These are phyloP conservation scores for Lasiosphaeria hispida DNA, from an alignment of 495 filamentous ascomycete genomes.

Conservation along the genomic window DNA sequence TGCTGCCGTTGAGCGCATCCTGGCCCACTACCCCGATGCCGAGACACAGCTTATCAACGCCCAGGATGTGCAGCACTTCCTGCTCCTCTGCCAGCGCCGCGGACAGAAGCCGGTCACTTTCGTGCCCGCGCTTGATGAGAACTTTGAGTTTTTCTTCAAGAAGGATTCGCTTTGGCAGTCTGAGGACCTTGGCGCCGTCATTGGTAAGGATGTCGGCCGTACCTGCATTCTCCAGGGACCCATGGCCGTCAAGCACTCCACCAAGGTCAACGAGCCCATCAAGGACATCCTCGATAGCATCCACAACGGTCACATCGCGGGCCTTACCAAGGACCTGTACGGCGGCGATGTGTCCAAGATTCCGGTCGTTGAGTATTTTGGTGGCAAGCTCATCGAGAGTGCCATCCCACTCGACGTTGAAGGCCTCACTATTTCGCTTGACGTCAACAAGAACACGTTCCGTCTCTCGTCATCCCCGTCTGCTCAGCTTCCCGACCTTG, in stretches of 20 bases:
- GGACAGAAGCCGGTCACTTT: conserved; percentile 97
- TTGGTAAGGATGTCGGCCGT: conserved; percentile 89
- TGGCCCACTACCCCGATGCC: conserved; percentile 80
- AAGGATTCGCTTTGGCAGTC: conserved; percentile 99
- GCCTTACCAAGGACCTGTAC: conserved; percentile 78
- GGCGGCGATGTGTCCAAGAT: conserved; percentile 66
- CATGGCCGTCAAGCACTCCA: conserved; percentile 88
- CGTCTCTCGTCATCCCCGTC: conserved; percentile 69
- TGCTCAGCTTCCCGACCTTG: conserved; percentile 67
- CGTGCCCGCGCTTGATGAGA: conserved; percentile 88
- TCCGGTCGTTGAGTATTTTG: conserved; percentile 91
- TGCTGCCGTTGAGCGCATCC: conserved; percentile 68
- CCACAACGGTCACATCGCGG: conserved; percentile 80
- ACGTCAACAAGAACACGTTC: conserved; percentile 73
- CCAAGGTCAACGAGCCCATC: conserved; percentile 83
- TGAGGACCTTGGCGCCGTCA: conserved; percentile 92
- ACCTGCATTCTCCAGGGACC: conserved; percentile 96
- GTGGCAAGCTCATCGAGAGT: conserved; percentile 70
- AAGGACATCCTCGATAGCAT: conserved; percentile 89
- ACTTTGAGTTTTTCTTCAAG: conserved; percentile 98
- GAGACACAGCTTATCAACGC: conserved; percentile 92
- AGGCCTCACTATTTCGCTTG: conserved; percentile 73
- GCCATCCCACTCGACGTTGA: conserved; percentile 66
- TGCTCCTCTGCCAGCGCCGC: conserved; percentile 86
- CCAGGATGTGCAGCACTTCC: conserved; percentile 94